phyloP scores from a whole-genome alignment of 371 early-diverging fungal species.

The Rhizopus microsporus region DNA sequence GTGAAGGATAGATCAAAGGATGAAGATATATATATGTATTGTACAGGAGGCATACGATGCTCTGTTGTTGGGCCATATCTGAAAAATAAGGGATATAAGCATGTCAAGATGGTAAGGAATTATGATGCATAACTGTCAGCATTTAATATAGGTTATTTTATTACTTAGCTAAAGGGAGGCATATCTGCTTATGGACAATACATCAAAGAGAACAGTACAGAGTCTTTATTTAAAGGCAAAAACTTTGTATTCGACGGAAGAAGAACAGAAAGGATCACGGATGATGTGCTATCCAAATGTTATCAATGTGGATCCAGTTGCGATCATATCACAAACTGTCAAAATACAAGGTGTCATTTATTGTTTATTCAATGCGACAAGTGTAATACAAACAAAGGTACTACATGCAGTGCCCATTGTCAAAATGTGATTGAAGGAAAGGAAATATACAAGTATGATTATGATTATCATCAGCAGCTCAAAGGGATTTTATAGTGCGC shows the following conservation, averaged over 20 bases:
- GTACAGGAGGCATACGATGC: slow-evolving; percentile 84
- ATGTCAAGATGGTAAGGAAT: slow-evolving; percentile 61
- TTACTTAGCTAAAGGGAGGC: slow-evolving; percentile 66
- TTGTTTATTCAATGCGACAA: slow-evolving; percentile 70
- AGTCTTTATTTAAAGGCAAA: slow-evolving; percentile 70
- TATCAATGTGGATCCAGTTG: slow-evolving; percentile 72
- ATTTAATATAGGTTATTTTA: neutral
- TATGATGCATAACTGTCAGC: neutral
- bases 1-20: slow-evolving; percentile 27
- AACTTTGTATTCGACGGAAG: slow-evolving; percentile 84
- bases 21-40: slow-evolving; percentile 78
- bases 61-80: slow-evolving; percentile 75
- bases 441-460: slow-evolving; percentile 29
- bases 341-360: slow-evolving; percentile 66
- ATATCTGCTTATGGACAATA: slow-evolving; percentile 77
- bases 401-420: slow-evolving; percentile 65
- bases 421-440: slow-evolving; percentile 47
- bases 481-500: neutral
- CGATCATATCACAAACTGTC: slow-evolving; percentile 67
- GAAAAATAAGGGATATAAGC: slow-evolving; percentile 61
- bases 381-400: slow-evolving; percentile 54
- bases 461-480: slow-evolving; percentile 54
- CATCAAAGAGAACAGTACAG: slow-evolving; percentile 30
- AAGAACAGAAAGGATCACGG: slow-evolving; percentile 70
- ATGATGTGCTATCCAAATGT: slow-evolving; percentile 64